phyloP scores from a whole-genome alignment of 2,329 filamentous ascomycete genomes.

The Herpotrichia juniperi region DNA sequence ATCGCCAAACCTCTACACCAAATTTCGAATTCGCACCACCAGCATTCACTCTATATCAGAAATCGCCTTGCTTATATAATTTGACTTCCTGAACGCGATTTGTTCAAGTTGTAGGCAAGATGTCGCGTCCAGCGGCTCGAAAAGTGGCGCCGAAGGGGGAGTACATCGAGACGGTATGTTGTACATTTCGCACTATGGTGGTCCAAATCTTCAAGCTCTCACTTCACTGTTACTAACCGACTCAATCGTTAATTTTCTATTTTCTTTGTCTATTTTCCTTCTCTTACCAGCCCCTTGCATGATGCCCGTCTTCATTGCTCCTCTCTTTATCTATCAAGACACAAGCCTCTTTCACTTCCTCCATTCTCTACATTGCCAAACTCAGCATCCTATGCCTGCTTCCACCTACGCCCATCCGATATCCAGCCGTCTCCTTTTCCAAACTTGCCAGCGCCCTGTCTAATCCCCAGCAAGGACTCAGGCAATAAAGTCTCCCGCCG shows the following conservation, averaged over 20 bases:
- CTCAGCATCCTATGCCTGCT: background rate
- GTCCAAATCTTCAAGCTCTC: too few relatives aligned
- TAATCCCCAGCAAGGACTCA: conserved; percentile 72
- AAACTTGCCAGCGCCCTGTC: background rate
- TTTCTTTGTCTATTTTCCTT: background rate
- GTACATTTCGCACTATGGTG: too few relatives aligned
- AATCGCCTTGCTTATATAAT: too few relatives aligned
- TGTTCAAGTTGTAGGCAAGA: conserved; percentile 17
- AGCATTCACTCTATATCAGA: too few relatives aligned
- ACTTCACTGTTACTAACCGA: too few relatives aligned
- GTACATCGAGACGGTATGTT: conserved; percentile 90
- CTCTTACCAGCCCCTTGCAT: background rate
- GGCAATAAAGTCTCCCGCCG: conserved; percentile 98
- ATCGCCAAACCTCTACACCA: too few relatives aligned
- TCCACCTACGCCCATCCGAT: background rate
- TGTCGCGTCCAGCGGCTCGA: conserved; percentile 59
- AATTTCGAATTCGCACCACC: too few relatives aligned
- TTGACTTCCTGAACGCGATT: too few relatives aligned
- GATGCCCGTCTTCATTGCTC: background rate
- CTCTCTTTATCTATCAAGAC: background rate
- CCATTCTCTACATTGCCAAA: background rate
- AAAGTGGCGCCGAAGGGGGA: conserved; percentile 74
- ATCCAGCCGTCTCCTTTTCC: too few relatives aligned
- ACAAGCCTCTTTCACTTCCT: background rate
- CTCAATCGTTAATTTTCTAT: background rate